Percentiles rank a stretch among this genome's conserved stretches.
phyloP scores from a whole-genome alignment of 495 filamentous ascomycete species.

The Echria macrotheca region DNA sequence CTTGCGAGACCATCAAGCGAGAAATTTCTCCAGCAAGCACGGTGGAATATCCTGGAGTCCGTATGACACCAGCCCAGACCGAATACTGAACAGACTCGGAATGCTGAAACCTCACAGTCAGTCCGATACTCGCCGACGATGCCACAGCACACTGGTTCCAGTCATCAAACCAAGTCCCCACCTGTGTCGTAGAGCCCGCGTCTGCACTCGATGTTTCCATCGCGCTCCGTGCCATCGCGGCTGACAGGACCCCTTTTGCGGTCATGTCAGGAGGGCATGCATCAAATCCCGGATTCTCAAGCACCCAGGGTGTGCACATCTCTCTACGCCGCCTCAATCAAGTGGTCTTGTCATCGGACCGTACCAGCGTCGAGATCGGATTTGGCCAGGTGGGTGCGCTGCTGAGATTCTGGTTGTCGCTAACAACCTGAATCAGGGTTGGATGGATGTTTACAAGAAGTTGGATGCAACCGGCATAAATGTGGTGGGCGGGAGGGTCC shows the following conservation, averaged over 20 bases:
- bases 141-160: constrained; percentile 20
- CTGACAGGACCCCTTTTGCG: constrained; percentile 31
- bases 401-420: too few species aligned
- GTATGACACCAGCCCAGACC: too few species aligned
- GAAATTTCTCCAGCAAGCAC: too few species aligned
- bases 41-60: too few species aligned
- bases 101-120: too few species aligned
- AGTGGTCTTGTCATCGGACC: constrained; percentile 25
- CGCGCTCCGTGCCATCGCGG: constrained; percentile 17
- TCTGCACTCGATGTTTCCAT: constrained; percentile 18
- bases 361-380: constrained; percentile 43
- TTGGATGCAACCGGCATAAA: constrained; percentile 17
- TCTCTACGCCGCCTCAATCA: constrained; percentile 22
- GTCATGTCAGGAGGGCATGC: constrained; percentile 42
- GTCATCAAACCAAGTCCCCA: constrained; percentile 15
- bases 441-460: constrained; percentile 18
- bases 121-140: neutral
- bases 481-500: constrained; percentile 21
- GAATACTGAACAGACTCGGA: too few species aligned
- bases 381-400: constrained; percentile 8
- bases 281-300: constrained; percentile 24
- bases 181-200: constrained; percentile 17
- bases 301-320: constrained; percentile 29
- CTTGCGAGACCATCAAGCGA: too few species aligned
- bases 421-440: constrained; percentile 7